Conservation (phyloP, 116 monocot species). For the Posidonia oceanica region DNA sequence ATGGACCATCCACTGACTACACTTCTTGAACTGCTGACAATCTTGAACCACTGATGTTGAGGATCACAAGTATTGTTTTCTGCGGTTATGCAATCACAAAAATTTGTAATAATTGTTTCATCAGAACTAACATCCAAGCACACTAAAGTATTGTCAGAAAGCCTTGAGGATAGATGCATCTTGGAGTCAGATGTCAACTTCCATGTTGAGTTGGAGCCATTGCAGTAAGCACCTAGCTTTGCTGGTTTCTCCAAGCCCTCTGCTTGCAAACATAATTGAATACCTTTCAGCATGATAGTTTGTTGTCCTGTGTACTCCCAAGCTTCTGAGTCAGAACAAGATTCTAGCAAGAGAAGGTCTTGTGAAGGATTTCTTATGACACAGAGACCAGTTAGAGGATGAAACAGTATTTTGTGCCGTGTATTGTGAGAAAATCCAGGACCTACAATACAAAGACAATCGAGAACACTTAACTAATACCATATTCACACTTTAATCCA, state of each 20-base stretch:
- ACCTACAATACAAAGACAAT: constrained; percentile 22
- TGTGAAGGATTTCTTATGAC: constrained; percentile 14
- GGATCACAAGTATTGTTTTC: constrained; percentile 34
- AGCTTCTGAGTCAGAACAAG: constrained; percentile 37
- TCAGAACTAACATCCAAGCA: constrained; percentile 46
- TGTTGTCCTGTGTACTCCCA: constrained; percentile 35
- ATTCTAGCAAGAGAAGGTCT: constrained; percentile 21
- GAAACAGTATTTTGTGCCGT: constrained; percentile 43
- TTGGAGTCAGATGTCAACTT: constrained; percentile 42
- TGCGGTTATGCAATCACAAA: constrained; percentile 41
- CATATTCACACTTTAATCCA: too few species aligned
- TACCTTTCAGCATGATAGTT: constrained; percentile 11
- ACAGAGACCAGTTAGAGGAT: constrained; percentile 54
- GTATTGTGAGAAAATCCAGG: constrained; percentile 29
- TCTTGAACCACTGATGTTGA: constrained; percentile 69
- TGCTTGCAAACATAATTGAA: constrained; percentile 29
- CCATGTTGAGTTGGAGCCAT: constrained; percentile 26
- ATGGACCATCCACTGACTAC: not conserved
- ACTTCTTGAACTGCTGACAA: constrained; percentile 29
- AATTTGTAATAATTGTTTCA: constrained; percentile 28
- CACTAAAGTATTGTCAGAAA: constrained; percentile 11
- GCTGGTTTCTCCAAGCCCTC: constrained; percentile 30
- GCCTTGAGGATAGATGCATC: constrained; percentile 44
- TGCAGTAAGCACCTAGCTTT: constrained; percentile 20
- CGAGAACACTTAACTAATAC: too few species aligned